phyloP scores from a whole-genome alignment of 1,284 basidiomycete species.

The Albatrellus sp. region DNA sequence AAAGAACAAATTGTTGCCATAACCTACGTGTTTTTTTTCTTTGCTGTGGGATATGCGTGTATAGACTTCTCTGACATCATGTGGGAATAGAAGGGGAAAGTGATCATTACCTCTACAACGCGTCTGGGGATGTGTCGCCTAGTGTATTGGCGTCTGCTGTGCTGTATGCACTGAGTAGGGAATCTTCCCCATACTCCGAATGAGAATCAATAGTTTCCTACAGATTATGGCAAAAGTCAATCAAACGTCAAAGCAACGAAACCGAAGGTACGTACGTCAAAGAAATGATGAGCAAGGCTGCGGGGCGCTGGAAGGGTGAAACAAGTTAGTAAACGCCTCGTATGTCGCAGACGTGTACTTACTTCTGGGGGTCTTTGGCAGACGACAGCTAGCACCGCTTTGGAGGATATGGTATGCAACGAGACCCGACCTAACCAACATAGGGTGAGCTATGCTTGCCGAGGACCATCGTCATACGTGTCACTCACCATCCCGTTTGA shows the following conservation, averaged over 20 bases:
- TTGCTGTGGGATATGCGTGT: no score
- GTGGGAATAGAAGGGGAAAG: no score
- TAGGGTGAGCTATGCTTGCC: not conserved
- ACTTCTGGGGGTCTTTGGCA: constrained; percentile 72
- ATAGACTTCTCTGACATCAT: no score
- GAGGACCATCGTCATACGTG: not conserved
- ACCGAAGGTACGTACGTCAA: constrained; percentile 51
- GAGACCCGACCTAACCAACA: constrained; percentile 60
- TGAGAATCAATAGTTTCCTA: constrained; percentile 59
- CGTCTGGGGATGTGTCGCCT: constrained; percentile 70
- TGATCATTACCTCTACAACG: constrained; percentile 31
- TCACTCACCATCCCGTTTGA: constrained; percentile 83
- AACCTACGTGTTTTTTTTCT: no score
- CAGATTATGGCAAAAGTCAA: not conserved
- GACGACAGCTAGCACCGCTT: constrained; percentile 55
- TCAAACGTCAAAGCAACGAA: not conserved
- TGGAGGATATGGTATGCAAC: constrained; percentile 52
- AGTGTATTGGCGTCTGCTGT: constrained; percentile 16
- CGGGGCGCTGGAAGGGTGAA: constrained; percentile 56
- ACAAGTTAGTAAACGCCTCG: constrained; percentile 9
- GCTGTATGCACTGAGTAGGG: constrained; percentile 18
- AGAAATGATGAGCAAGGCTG: constrained; percentile 84
- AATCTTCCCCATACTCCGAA: constrained; percentile 55
- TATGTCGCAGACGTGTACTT: constrained; percentile 34
- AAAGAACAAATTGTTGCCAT: not conserved